These are phyloP conservation scores for Patellifolia procumbens DNA, from an alignment of 179 eudicot species.

Conservation along the genomic window DNA sequence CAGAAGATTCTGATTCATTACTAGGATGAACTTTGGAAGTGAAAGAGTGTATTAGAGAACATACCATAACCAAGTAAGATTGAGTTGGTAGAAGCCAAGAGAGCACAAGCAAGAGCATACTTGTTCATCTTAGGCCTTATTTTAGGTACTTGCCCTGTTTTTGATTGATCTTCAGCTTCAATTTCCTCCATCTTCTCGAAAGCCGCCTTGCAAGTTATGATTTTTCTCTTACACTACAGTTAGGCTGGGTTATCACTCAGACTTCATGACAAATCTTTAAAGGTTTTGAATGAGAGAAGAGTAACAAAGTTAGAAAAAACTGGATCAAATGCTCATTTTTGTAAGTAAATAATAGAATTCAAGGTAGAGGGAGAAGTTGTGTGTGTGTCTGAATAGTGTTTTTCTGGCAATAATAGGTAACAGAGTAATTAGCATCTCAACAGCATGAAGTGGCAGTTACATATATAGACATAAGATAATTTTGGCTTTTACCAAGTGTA, in stretches of 20 bases:
- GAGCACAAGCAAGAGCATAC: constrained; percentile 68
- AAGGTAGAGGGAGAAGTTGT: constrained; percentile 11
- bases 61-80: constrained; percentile 48
- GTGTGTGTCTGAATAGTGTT: constrained; percentile 7
- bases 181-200: constrained; percentile 20
- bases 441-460: constrained; percentile 17
- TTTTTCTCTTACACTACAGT: background rate
- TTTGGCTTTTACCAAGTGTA: background rate
- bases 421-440: background rate
- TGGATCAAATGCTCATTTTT: background rate
- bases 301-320: background rate
- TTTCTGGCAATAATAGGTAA: background rate
- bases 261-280: constrained; percentile 9
- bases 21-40: background rate
- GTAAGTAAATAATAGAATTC: background rate
- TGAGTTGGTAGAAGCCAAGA: constrained; percentile 79
- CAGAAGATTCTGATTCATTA: background rate
- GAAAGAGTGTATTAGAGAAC: constrained; percentile 9
- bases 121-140: constrained; percentile 38
- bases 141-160: background rate
- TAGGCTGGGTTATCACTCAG: constrained; percentile 8
- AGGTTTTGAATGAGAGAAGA: background rate
- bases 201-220: background rate
- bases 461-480: background rate
- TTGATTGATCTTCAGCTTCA: constrained; percentile 9